Evolutionary conservation across 1,284 basidiomycete genomes (phyloP).

Genomic region (Trichosporon inkin): DNA sequence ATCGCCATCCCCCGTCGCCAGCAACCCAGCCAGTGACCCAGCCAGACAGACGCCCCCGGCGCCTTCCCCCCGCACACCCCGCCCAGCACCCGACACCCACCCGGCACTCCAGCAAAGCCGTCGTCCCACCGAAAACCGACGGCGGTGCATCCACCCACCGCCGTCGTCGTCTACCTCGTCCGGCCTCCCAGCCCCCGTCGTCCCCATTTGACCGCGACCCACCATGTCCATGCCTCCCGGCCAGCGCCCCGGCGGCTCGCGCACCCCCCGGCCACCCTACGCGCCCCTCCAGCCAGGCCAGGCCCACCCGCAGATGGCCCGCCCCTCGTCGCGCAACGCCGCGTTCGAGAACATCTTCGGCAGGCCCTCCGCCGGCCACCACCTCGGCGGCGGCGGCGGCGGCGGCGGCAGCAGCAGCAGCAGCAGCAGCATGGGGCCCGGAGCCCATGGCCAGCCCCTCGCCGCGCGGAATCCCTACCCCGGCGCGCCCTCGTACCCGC

Average conservation of each 20-base stretch:
- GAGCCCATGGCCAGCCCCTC: background rate
- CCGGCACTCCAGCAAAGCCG: background rate
- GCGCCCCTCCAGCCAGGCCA: background rate
- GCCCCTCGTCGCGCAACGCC: constrained; percentile 36
- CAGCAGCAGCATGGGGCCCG: constrained; percentile 16
- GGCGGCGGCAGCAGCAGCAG: constrained; percentile 11
- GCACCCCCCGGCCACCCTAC: background rate
- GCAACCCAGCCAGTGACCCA: no score
- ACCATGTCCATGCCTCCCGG: constrained; percentile 3
- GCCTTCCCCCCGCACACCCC: no score
- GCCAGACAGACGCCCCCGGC: no score
- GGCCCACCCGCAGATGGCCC: background rate
- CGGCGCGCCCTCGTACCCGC: background rate
- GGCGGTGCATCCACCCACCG: constrained; percentile 3
- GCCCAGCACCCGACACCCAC: no score
- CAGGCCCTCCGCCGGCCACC: constrained; percentile 46
- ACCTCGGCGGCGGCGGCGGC: constrained; percentile 29
- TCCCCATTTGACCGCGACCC: background rate
- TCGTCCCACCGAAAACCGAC: background rate
- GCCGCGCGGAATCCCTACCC: background rate
- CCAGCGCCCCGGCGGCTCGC: constrained; percentile 3
- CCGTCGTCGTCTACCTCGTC: background rate
- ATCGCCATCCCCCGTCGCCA: no score
- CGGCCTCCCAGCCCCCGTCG: no score
- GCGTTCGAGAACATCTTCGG: constrained; percentile 52